These are phyloP conservation scores for Tephrocybe sp. DNA, from an alignment of 768 basidiomycete species.

Conservation along the genomic window DNA sequence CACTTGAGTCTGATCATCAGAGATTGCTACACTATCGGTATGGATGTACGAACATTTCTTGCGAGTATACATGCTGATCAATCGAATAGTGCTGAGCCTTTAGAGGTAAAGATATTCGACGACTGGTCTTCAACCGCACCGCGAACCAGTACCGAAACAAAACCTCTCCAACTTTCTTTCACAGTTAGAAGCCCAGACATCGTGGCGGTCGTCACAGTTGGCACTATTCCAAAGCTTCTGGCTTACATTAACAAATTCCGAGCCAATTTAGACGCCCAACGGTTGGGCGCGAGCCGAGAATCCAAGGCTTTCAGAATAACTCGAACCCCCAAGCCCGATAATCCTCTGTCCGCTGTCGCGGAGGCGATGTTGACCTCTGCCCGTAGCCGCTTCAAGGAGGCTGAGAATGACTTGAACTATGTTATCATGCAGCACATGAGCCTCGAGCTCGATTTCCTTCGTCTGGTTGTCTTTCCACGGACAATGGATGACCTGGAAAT, in stretches of 20 bases:
- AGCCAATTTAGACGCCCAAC: conserved; percentile 68
- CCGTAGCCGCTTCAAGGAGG: conserved; percentile 66
- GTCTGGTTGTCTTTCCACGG: conserved; percentile 74
- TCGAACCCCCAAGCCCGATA: conserved; percentile 70
- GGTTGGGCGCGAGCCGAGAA: conserved; percentile 73
- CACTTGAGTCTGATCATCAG: conserved; percentile 76
- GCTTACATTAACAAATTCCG: conserved; percentile 74
- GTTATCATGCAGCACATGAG: conserved; percentile 73
- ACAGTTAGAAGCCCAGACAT: conserved; percentile 69
- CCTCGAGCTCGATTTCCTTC: conserved; percentile 60
- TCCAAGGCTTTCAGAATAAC: conserved; percentile 76
- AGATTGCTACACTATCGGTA: conserved; percentile 75
- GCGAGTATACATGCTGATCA: background rate
- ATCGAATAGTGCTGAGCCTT: conserved; percentile 65
- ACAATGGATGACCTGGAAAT: conserved; percentile 76
- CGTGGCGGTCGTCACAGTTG: conserved; percentile 62
- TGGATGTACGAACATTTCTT: conserved; percentile 1
- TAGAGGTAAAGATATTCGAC: conserved; percentile 71
- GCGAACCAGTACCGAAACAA: conserved; percentile 36
- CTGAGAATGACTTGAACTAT: conserved; percentile 55
- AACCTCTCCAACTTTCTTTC: conserved; percentile 69
- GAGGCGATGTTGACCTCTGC: conserved; percentile 80
- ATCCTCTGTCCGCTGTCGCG: conserved; percentile 82
- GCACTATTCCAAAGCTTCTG: conserved; percentile 75
- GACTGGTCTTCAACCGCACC: conserved; percentile 68